Evolutionary conservation across 2,329 filamentous ascomycete genomes (phyloP), one percentile per base, ranked within the genome.

Genomic region (Colletotrichum cuscutae): DNA sequence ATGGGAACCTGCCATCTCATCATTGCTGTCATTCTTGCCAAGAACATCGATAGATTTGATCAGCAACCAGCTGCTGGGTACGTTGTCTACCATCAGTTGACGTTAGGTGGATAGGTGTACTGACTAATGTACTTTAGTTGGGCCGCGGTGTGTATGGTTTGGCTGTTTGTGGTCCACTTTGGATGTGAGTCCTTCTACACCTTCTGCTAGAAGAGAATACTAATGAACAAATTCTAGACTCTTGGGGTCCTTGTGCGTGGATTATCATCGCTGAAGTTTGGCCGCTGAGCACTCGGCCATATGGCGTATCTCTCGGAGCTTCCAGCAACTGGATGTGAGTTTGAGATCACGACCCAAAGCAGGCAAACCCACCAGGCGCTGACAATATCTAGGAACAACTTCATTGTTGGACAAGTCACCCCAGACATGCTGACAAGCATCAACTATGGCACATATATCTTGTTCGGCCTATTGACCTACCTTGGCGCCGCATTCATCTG

Each of bases 231-330:
- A 5, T 6, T 3, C 6, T 8, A 37, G 93, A 94, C 79, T 91
- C 88, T 0, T 95, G 93, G 93, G 92, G 92, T 0, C 93, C 92
- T 2, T 92, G 90, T 76, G 89, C 91, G 0, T 95, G 93, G 93
- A 93, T 94, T 73, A 86, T 95, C 68, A 88, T 94, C 1, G 89
- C 92, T 2, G 93, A 95, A 81, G 90, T 95, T 54, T 95, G 91
- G 90, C 93, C 93, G 0, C 82, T 94, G 5, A 91, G 89, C 71
- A 90, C 90, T 11, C 88, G 92, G 2, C 89, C 93, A 0, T 93
- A 94, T 72, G 93, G 93, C 53, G 92, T 93, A 13, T 87, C 92
- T 0, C 83, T 95, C 0, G 92, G 91, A 19, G 91, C 91, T 2
- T 90, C 88, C 2, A 88, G 86, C 76, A 92, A 92, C 79, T 91